phyloP scores from a whole-genome alignment of 2,329 filamentous ascomycete genomes.

The Chaetomium globosum region DNA sequence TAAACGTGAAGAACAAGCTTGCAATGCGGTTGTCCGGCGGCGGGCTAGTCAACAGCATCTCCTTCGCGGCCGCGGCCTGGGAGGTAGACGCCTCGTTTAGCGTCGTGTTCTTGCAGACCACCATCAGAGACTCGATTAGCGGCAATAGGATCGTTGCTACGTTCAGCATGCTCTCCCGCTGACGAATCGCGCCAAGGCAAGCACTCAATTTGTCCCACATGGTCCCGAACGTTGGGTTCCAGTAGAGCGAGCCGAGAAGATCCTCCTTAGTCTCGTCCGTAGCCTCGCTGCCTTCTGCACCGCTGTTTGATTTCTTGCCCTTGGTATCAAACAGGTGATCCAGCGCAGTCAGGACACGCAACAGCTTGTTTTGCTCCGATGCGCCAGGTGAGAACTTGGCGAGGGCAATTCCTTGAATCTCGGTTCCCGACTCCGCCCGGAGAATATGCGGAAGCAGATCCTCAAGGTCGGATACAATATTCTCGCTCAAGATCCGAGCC shows the following conservation, averaged over 20 bases:
- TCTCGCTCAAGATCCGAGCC: slow-evolving; percentile 79
- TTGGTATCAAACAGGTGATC: slow-evolving; percentile 94
- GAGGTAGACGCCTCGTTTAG: slow-evolving; percentile 64
- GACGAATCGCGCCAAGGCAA: slow-evolving; percentile 82
- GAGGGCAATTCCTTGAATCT: slow-evolving; percentile 91
- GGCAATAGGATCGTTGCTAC: slow-evolving; percentile 94
- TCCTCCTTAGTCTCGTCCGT: slow-evolving; percentile 72
- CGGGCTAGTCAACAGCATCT: slow-evolving; percentile 74
- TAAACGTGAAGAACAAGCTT: slow-evolving; percentile 93
- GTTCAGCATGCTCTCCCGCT: slow-evolving; percentile 93
- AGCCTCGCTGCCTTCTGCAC: slow-evolving; percentile 51
- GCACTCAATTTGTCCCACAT: slow-evolving; percentile 92
- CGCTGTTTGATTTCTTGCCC: slow-evolving; percentile 57
- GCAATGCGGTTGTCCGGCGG: slow-evolving; percentile 81
- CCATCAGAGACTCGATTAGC: slow-evolving; percentile 95
- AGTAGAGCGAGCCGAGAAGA: slow-evolving; percentile 83
- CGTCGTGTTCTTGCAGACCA: slow-evolving; percentile 97
- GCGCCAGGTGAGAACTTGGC: slow-evolving; percentile 95
- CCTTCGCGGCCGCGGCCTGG: slow-evolving; percentile 58
- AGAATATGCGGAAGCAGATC: slow-evolving; percentile 84
- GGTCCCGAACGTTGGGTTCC: slow-evolving; percentile 83
- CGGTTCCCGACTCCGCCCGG: slow-evolving; percentile 83
- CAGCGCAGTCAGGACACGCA: slow-evolving; percentile 87
- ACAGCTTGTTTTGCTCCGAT: slow-evolving; percentile 93
- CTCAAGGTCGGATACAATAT: slow-evolving; percentile 81